phyloP scores from a whole-genome alignment of 1,284 basidiomycete species.

The Puccinia hordei region DNA sequence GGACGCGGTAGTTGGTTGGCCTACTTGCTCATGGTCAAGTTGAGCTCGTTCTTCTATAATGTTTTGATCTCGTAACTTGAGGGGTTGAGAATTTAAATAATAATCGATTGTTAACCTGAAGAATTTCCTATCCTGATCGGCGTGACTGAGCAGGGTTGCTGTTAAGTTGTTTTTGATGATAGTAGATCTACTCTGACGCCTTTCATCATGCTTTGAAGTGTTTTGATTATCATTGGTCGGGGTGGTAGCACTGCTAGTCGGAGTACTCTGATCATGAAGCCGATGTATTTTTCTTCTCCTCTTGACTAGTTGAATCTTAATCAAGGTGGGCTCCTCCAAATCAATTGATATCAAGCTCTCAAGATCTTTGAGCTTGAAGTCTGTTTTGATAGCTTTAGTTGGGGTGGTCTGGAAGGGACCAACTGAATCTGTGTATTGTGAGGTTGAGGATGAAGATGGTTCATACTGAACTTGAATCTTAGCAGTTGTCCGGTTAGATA shows the following conservation, averaged over 20 bases:
- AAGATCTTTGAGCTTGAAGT: slow-evolving; percentile 13
- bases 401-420: slow-evolving; percentile 33
- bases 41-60: slow-evolving; percentile 11
- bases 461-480: slow-evolving; percentile 21
- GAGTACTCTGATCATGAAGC: background rate
- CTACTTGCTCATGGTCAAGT: background rate
- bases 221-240: background rate
- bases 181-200: background rate
- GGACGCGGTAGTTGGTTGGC: background rate
- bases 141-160: background rate
- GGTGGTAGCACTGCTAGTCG: background rate
- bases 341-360: slow-evolving; percentile 16
- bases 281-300: background rate
- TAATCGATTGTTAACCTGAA: slow-evolving; percentile 6
- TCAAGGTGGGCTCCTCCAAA: slow-evolving; percentile 21
- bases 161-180: background rate
- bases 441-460: background rate
- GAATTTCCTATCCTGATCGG: slow-evolving; percentile 10
- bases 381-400: slow-evolving; percentile 44
- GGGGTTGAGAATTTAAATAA: slow-evolving; percentile 21
- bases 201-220: background rate
- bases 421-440: slow-evolving; percentile 26
- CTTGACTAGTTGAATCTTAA: slow-evolving; percentile 27
- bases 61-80: background rate
- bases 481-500: slow-evolving; percentile 40